Evolutionary conservation across 495 filamentous ascomycete genomes (phyloP).

Genomic region (Penicillium goetzii): DNA sequence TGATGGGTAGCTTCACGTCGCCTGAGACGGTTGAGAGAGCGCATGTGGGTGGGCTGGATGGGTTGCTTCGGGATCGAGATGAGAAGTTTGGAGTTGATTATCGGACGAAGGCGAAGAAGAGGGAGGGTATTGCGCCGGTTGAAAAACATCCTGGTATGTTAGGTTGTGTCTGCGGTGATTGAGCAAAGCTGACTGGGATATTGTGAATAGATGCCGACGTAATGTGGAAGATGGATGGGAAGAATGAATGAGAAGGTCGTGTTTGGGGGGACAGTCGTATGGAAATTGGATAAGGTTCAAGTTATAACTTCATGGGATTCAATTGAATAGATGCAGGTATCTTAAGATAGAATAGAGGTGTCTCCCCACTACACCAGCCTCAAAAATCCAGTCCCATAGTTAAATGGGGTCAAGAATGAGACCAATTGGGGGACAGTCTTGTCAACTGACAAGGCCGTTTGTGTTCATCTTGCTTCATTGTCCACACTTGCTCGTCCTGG

Average conservation of each 20-base stretch:
- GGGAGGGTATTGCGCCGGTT: conserved; percentile 62
- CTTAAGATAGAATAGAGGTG: conserved; percentile 22
- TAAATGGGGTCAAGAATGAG: conserved; percentile 54
- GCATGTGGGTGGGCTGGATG: conserved; percentile 61
- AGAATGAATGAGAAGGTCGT: neutral
- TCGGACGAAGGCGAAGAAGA: conserved; percentile 62
- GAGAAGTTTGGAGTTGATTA: conserved; percentile 63
- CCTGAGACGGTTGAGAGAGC: conserved; percentile 60
- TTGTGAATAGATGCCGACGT: conserved; percentile 50
- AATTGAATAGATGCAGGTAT: conserved; percentile 6
- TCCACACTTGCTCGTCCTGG: conserved; percentile 67
- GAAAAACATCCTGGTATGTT: conserved; percentile 58
- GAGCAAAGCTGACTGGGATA: conserved; percentile 14
- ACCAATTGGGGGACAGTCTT: conserved; percentile 46
- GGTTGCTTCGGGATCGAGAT: conserved; percentile 66
- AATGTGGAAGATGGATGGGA: conserved; percentile 38
- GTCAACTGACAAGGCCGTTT: conserved; percentile 26
- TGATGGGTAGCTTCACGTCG: conserved; percentile 76
- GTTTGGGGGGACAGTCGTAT: neutral
- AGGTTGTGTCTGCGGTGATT: neutral
- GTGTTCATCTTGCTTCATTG: conserved; percentile 65
- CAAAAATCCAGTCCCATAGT: conserved; percentile 55
- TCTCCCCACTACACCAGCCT: conserved; percentile 48
- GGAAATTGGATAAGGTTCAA: neutral
- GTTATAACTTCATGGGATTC: neutral